Evolutionary conservation across 257 asterid genomes (phyloP).

Genomic region (Gentiana dahurica): DNA sequence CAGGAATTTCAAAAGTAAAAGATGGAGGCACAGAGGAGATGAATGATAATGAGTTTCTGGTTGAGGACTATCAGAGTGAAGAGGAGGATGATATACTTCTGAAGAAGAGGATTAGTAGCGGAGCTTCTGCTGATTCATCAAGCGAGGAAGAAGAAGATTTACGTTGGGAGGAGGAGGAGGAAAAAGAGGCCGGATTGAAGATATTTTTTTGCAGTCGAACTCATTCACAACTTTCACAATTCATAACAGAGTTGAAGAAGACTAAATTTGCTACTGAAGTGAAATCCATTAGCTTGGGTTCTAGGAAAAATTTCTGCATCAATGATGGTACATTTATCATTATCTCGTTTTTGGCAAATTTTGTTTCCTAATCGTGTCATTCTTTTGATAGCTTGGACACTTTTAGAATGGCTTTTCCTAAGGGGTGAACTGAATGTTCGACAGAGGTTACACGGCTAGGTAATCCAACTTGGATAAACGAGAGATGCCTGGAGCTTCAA

Average conservation of each 20-base stretch:
- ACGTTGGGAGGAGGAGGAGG: slow-evolving; percentile 30
- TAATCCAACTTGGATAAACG: slow-evolving; percentile 58
- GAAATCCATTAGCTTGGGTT: slow-evolving; percentile 80
- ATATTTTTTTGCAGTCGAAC: slow-evolving; percentile 90
- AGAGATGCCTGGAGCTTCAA: slow-evolving; percentile 92
- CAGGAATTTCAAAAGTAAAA: slow-evolving; percentile 20
- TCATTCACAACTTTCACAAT: slow-evolving; percentile 97
- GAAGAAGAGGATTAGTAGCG: slow-evolving; percentile 48
- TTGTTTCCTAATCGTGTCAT: not conserved
- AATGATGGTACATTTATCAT: slow-evolving; percentile 56
- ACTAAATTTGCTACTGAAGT: slow-evolving; percentile 64
- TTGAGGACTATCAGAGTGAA: slow-evolving; percentile 80
- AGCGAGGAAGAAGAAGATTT: slow-evolving; percentile 69
- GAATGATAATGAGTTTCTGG: slow-evolving; percentile 62
- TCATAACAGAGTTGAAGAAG: slow-evolving; percentile 85
- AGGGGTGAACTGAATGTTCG: slow-evolving; percentile 14
- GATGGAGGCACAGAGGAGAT: slow-evolving; percentile 26
- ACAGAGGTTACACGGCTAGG: slow-evolving; percentile 74
- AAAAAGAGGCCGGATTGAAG: slow-evolving; percentile 46
- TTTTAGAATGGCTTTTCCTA: slow-evolving; percentile 3
- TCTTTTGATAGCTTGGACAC: slow-evolving; percentile 3
- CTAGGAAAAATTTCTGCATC: slow-evolving; percentile 85
- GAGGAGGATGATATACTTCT: slow-evolving; percentile 36
- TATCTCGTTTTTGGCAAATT: not conserved
- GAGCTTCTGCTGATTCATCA: slow-evolving; percentile 30